These are phyloP conservation scores for Piper longum DNA, from an alignment of 164 flowering plant species.

Conservation along the genomic window DNA sequence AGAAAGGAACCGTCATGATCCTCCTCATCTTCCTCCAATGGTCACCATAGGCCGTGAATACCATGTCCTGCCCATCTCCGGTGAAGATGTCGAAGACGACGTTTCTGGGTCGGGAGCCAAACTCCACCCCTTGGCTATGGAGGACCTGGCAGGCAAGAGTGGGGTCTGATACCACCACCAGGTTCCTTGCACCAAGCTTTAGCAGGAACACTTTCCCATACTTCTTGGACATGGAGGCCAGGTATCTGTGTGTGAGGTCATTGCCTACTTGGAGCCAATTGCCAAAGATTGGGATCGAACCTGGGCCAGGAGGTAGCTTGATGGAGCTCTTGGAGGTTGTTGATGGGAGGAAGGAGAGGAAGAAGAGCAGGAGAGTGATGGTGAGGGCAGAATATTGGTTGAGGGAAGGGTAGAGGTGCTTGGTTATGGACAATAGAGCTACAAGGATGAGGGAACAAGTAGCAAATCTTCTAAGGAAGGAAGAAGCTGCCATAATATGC, in stretches of 20 bases:
- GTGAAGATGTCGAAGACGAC: slow-evolving; percentile 70
- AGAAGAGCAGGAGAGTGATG: slow-evolving; percentile 2
- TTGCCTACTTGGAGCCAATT: slow-evolving; percentile 79
- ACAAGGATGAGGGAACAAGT: not conserved
- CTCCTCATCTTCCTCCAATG: slow-evolving; percentile 73
- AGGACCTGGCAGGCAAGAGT: slow-evolving; percentile 46
- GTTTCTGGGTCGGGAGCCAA: slow-evolving; percentile 59
- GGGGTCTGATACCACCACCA: slow-evolving; percentile 47
- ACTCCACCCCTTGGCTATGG: slow-evolving; percentile 57
- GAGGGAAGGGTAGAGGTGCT: not conserved
- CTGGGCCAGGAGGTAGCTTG: slow-evolving; percentile 43
- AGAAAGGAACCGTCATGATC: slow-evolving; percentile 61
- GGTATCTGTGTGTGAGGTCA: slow-evolving; percentile 46
- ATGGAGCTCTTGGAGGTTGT: slow-evolving; percentile 3
- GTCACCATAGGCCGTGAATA: slow-evolving; percentile 63
- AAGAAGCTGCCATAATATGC: not conserved
- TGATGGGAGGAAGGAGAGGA: slow-evolving; percentile 9
- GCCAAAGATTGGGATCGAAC: slow-evolving; percentile 46
- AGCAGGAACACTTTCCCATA: slow-evolving; percentile 44
- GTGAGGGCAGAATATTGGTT: slow-evolving; percentile 2
- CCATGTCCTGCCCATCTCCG: slow-evolving; percentile 75
- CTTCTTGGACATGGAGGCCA: slow-evolving; percentile 28
- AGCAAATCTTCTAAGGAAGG: not conserved
- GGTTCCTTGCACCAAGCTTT: slow-evolving; percentile 37
- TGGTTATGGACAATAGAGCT: slow-evolving; percentile 2